These are phyloP conservation scores for Wallacemonas sp. DNA, from an alignment of 208 protist species.

Conservation along the genomic window DNA sequence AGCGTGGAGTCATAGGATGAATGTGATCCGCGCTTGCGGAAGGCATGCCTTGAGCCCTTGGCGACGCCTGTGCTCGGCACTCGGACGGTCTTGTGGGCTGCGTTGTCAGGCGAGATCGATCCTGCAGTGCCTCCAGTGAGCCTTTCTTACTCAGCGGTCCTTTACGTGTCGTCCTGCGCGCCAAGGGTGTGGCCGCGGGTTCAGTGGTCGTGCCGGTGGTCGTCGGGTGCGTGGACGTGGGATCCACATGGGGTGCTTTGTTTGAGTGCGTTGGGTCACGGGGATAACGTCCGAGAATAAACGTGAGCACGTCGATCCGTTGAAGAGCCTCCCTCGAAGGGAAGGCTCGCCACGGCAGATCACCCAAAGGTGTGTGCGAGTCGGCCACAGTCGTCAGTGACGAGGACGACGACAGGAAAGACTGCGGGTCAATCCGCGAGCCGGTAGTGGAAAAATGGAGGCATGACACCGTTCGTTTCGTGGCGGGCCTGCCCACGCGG, in stretches of 20 bases:
- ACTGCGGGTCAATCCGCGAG: too few species aligned
- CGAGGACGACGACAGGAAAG: too few species aligned
- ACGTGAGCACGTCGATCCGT: slow-evolving; percentile 39
- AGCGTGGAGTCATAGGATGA: slow-evolving; percentile 22
- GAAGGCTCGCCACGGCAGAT: slow-evolving; percentile 22
- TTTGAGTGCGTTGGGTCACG: neutral
- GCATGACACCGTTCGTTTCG: too few species aligned
- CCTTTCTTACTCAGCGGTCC: neutral
- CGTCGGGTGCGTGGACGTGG: neutral
- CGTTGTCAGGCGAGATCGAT: neutral
- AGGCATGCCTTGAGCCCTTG: neutral
- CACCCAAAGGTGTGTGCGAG: neutral
- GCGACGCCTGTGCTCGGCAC: neutral
- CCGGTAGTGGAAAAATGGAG: too few species aligned
- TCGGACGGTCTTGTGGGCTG: neutral
- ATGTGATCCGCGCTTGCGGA: neutral
- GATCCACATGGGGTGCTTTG: neutral
- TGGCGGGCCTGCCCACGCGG: too few species aligned
- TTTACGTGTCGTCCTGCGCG: neutral
- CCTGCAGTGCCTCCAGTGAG: slow-evolving; percentile 10
- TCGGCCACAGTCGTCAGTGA: too few species aligned
- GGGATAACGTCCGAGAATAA: slow-evolving; percentile 35
- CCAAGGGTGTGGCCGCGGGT: neutral
- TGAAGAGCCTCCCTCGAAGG: slow-evolving; percentile 15
- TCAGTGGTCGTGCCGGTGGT: neutral